phyloP scores from a whole-genome alignment of 2,329 filamentous ascomycete species.

The Elsinoe necatrix region DNA sequence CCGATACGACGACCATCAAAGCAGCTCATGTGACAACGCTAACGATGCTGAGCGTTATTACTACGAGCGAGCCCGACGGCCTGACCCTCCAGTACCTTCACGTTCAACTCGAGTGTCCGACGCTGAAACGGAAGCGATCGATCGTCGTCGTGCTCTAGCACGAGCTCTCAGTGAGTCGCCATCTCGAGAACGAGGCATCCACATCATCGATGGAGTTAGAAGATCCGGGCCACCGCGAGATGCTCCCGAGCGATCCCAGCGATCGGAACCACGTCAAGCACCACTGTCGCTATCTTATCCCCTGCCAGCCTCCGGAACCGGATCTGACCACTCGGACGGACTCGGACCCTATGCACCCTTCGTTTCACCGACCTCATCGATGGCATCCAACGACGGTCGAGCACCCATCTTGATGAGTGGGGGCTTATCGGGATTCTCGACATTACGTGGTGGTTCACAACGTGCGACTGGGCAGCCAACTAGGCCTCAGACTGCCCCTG shows the following conservation, averaged over 20 bases:
- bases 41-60: slow-evolving; percentile 10
- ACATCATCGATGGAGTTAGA: slow-evolving; percentile 1
- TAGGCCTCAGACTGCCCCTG: not conserved
- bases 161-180: slow-evolving; percentile 14
- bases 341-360: slow-evolving; percentile 7
- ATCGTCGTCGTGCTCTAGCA: slow-evolving; percentile 11
- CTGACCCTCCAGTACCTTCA: not conserved
- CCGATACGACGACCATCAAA: not conserved
- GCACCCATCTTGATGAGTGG: slow-evolving; percentile 6
- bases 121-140: not conserved
- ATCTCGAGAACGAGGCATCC: slow-evolving; percentile 10
- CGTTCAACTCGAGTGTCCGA: not conserved
- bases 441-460: not conserved
- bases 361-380: not conserved
- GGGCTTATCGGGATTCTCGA: slow-evolving; percentile 5
- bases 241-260: not conserved
- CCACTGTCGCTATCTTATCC: not conserved
- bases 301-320: not conserved
- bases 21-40: not conserved
- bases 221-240: not conserved
- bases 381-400: slow-evolving; percentile 3
- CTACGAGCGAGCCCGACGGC: not conserved
- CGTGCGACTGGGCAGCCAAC: not conserved
- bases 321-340: slow-evolving; percentile 7
- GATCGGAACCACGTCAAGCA: not conserved